Evolutionary conservation across 1,284 basidiomycete genomes (phyloP), one percentile per base, ranked within the genome.

Genomic region (Apiotrichum mycotoxinovorans): DNA sequence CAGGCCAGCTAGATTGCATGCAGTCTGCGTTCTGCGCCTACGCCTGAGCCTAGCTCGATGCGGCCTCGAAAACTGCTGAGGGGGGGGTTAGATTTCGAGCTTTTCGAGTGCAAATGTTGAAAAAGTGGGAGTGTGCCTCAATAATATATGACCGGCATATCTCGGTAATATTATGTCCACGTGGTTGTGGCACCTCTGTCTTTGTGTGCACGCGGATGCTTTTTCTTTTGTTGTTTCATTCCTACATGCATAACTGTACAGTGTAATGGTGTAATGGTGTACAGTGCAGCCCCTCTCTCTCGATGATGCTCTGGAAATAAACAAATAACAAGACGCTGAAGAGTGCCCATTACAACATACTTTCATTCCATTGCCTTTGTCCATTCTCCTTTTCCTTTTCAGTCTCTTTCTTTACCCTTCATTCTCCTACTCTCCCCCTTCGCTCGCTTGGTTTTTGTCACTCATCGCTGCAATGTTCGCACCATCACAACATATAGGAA

Each of bases 401-500:
- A 22, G 17, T 20, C 15, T n/a, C 47, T 20, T 18, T 20, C 38
- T 27, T 15, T 20, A 22, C 45, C n/a, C 37, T 23, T 25, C 18
- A 15, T 17, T 26, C 7, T 11, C 22, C 20, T 27, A 27, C 45
- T 23, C 42, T 40, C 48, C 26, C 47, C 30, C 30, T 30, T 30
- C 12, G 30, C 30, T 30, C 12, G 30, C 30, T 30, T 30, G 7
- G 7, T 30, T 30, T 30, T 12, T 30, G 7, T 30, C 25, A 45
- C 18, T 44, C 22, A 25, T 44, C 48, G 20, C 27, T 18, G 15
- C 42, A 53, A 62, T 62, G 60, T 62, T 62, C 52, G 47, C 56
- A 48, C 30, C 43, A 37, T 37, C 60, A 5, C 44, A 51, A 23
- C 55, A 61, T 26, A 41, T 55, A 15, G 25, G 43, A 11, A 53